phyloP scores from a whole-genome alignment of 2,329 filamentous ascomycete species.

The Penicillium verrucosum region DNA sequence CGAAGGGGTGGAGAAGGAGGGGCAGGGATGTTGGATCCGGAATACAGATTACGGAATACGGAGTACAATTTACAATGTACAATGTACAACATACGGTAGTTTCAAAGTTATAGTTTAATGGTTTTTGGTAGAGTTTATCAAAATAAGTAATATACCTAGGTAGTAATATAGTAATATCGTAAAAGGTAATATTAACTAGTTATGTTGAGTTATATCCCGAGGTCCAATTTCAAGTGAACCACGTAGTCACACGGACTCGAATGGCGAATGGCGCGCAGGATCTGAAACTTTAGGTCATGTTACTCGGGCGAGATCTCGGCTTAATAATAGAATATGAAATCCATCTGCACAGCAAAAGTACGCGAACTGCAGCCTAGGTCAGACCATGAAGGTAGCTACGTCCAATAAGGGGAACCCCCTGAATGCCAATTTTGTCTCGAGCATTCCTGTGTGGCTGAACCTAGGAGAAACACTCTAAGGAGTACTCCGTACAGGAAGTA shows the following conservation, averaged over 20 bases:
- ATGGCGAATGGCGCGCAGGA: conserved; percentile 4
- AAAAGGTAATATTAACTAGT: too few species aligned
- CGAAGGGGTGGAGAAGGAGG: conserved; percentile 34
- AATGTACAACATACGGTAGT: not conserved
- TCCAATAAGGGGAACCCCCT: conserved; percentile 14
- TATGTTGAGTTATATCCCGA: not conserved
- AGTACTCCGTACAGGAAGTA: not conserved
- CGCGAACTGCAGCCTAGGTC: not conserved
- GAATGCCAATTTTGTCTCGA: conserved; percentile 9
- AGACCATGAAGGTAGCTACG: conserved; percentile 6
- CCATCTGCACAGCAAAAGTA: not conserved
- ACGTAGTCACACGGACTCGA: not conserved
- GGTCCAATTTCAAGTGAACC: not conserved
- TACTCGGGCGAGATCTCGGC: conserved; percentile 5
- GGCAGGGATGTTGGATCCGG: conserved; percentile 18
- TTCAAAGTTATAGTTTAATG: not conserved
- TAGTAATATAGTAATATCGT: too few species aligned
- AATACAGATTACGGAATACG: conserved; percentile 5
- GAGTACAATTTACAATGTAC: too few species aligned
- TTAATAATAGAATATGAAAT: not conserved
- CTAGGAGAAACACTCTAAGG: not conserved
- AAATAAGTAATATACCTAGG: not conserved
- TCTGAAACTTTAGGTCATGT: conserved; percentile 3
- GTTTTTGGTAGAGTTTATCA: not conserved
- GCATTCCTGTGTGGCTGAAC: conserved; percentile 5